A percentile compares a stretch with the other conserved stretches of the same genome.
phyloP scores from a whole-genome alignment of 2,329 filamentous ascomycete genomes.

The Colletotrichum incanum region DNA sequence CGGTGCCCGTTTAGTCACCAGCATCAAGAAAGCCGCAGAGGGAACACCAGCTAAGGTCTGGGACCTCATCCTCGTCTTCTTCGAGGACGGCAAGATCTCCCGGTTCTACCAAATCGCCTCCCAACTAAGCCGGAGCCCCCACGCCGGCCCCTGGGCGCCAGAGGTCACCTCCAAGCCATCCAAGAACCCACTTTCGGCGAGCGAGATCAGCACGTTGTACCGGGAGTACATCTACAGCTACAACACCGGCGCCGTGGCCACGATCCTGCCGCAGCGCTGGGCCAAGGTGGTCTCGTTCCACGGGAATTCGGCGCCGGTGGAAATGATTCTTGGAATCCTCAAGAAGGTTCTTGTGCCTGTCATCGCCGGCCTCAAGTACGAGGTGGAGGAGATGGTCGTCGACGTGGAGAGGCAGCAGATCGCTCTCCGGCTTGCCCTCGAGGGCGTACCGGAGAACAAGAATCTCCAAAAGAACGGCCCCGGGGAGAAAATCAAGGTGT shows the following conservation, averaged over 20 bases:
- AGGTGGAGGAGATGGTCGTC: constrained; percentile 19
- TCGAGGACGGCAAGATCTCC: constrained; percentile 15
- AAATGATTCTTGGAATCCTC: neutral
- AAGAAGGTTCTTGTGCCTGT: neutral
- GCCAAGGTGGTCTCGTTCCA: neutral
- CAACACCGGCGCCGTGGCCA: constrained; percentile 16
- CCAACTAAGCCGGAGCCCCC: neutral
- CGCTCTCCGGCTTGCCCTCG: constrained; percentile 15
- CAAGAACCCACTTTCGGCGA: constrained; percentile 3
- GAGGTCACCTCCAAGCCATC: neutral
- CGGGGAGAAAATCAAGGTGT: neutral
- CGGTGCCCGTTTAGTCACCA: constrained; percentile 15
- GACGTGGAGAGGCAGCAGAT: constrained; percentile 31
- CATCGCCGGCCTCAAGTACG: constrained; percentile 25
- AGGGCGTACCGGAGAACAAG: constrained; percentile 24
- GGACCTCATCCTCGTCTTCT: constrained; percentile 26
- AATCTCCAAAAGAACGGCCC: constrained; percentile 9
- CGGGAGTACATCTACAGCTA: constrained; percentile 26
- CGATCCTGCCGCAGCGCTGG: constrained; percentile 6
- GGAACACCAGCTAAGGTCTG: constrained; percentile 1
- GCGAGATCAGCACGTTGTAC: neutral
- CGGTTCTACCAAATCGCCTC: constrained; percentile 26
- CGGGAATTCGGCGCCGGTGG: neutral
- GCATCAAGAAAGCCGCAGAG: neutral
- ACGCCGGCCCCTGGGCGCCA: neutral